Conservation (phyloP, 2,329 filamentous ascomycete genomes). For the Emergomyces pasteurianus region DNA sequence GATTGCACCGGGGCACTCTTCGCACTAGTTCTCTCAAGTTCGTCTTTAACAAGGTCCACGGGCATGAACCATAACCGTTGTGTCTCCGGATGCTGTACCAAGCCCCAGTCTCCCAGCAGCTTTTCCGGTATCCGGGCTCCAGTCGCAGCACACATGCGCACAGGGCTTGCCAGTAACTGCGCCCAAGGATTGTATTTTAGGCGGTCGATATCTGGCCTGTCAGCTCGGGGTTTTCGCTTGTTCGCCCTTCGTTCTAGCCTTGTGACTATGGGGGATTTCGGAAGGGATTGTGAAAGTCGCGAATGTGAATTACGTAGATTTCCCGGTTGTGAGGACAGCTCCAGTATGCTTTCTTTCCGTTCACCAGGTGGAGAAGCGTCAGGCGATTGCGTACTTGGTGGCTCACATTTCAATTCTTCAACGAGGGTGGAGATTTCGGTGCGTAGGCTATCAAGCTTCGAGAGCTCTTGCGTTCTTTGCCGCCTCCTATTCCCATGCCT, state of each 20-base stretch:
- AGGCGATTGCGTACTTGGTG: neutral
- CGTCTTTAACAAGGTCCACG: slow-evolving; percentile 20
- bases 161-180: slow-evolving; percentile 25
- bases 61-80: slow-evolving; percentile 24
- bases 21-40: slow-evolving; percentile 11
- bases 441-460: neutral
- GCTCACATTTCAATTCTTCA: neutral
- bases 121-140: slow-evolving; percentile 22
- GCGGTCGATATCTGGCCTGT: slow-evolving; percentile 16
- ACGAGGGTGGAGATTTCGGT: neutral
- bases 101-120: slow-evolving; percentile 24
- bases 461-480: neutral
- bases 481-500: neutral
- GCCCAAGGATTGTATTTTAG: slow-evolving; percentile 32
- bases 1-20: neutral
- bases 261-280: neutral
- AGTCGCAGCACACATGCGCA: slow-evolving; percentile 24
- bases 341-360: neutral
- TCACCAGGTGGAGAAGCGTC: neutral
- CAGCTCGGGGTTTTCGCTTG: slow-evolving; percentile 16
- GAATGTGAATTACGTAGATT: neutral
- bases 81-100: slow-evolving; percentile 21
- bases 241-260: slow-evolving; percentile 7
- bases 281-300: neutral
- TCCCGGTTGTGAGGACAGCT: neutral